Evolutionary conservation across 2,329 filamentous ascomycete genomes (phyloP), one percentile per base, ranked within the genome.

Genomic region (Mycosphaerella sp.): DNA sequence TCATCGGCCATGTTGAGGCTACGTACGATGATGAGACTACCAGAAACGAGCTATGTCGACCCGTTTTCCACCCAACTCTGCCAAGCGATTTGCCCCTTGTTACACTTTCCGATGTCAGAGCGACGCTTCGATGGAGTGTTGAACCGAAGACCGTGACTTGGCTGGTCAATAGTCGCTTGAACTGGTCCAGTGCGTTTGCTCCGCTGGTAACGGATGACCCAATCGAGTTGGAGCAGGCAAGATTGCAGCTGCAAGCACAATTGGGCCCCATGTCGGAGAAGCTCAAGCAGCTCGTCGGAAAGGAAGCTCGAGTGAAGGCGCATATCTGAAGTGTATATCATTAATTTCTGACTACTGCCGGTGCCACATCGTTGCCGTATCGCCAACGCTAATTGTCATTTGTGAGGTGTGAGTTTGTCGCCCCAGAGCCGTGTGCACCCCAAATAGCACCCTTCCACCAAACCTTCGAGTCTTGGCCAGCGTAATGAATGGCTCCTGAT

Each of bases 401-500:
- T 16, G 25, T 39, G 14, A 2, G 7, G 14, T 7, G 10, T 27
- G n/a, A n/a, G 16, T 16, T 2, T 12, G 27, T 14, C 8, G 25
- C 13, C 18, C 18, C 13, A 50, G 18, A 10, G 48, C 35, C 28
- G 76, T 75, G 70, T 98, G 91, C 53, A 86, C 82, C 4, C 93
- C 93, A 73, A 98, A 98, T 60, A 86, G 86, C 2, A 96, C 85
- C 69, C 89, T 89, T 1, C 89, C 88, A 45, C 87, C 82, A 57
- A 88, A 82, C 50, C 87, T 80, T 59, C 93, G 80, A 9, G 88
- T 95, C 73, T 94, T 95, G 1, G 87, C 85, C 52, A 98, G 72
- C 0, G 89, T 96, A 3, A 86, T 80, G 64, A 93, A 95, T 0
- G 93, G 93, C 68, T 97, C 93, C 56, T 89, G 82, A 57, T 83